A percentile compares a stretch with the other conserved stretches of the same genome.
phyloP scores from a whole-genome alignment of 306 rosid species.

The Aeschynomene evenia region DNA sequence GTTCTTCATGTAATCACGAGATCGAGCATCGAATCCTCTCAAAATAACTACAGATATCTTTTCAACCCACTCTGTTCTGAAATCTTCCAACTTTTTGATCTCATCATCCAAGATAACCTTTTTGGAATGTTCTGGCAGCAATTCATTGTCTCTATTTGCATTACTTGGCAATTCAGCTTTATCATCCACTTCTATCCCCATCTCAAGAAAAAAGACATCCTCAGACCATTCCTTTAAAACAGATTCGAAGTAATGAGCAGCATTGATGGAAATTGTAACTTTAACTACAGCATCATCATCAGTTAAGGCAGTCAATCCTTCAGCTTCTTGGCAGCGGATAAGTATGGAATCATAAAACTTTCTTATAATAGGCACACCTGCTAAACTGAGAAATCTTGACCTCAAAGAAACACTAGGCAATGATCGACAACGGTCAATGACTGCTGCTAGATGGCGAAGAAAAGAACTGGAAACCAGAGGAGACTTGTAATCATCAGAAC shows the following conservation, averaged over 20 bases:
- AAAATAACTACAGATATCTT: slow-evolving; percentile 67
- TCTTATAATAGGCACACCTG: slow-evolving; percentile 58
- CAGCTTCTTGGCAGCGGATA: slow-evolving; percentile 95
- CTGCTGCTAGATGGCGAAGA: slow-evolving; percentile 58
- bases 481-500: slow-evolving; percentile 71
- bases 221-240: slow-evolving; percentile 84
- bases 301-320: slow-evolving; percentile 86
- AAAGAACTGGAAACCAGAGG: slow-evolving; percentile 64
- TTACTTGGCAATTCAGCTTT: slow-evolving; percentile 28
- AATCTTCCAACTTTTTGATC: slow-evolving; percentile 62
- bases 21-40: slow-evolving; percentile 80
- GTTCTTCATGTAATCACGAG: slow-evolving; percentile 77
- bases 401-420: slow-evolving; percentile 60
- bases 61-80: slow-evolving; percentile 76
- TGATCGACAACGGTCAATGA: slow-evolving; percentile 72
- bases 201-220: slow-evolving; percentile 78
- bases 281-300: slow-evolving; percentile 77
- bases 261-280: slow-evolving; percentile 81
- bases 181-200: slow-evolving; percentile 46
- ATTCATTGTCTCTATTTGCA: slow-evolving; percentile 30
- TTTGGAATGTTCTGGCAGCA: slow-evolving; percentile 35
- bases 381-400: slow-evolving; percentile 75
- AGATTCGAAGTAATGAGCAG: slow-evolving; percentile 68
- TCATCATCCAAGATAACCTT: slow-evolving; percentile 63
- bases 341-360: slow-evolving; percentile 57